Evolutionary conservation across 2,329 filamentous ascomycete species (phyloP), one percentile per base, ranked within the genome.

Genomic region (Thielaviopsis musarum): DNA sequence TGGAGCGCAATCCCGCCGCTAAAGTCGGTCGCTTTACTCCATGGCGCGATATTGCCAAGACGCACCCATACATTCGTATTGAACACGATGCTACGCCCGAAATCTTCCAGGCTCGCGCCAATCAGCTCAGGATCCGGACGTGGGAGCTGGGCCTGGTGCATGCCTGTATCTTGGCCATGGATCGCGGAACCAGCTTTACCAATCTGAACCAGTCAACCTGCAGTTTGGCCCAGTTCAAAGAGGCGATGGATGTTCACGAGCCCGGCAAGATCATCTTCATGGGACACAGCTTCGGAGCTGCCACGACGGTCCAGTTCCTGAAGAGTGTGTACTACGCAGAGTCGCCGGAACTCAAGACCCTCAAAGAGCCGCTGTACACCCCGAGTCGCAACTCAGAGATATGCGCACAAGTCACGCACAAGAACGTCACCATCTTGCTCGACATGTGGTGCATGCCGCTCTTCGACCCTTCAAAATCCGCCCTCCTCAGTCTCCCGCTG

Each of bases 401-500:
- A 24, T 71, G 77, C 49, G 69, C 69, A 1, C 88, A 91, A 68
- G 79, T 94, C 63, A 89, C 84, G 0, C 77, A 83, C 1, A 72
- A 75, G 51, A 86, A 80, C 9, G 78, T 85, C 0, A 73, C 83
- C 1, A 77, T 88, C 61, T 74, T 94, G 1, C 78, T 94, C 10
- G 89, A 95, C 66, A 82, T 89, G 71, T 94, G 88, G 88, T 84
- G 83, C 62, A 77, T 91, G 64, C 86, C 88, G 0, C 73, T 91
- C 28, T 74, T 84, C 49, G 81, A 81, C 1, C 78, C 80, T 5
- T 72, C 77, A 48, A 85, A 84, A 1, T 71, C 75, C 10, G 79
- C 82, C 64, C 77, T 94, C 0, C 83, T 81, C 71, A 74, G 82
- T n/a, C 77, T 84, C n/a, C 85, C 88, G 0, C 72, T 94, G 26